Percentiles rank a stretch among this genome's conserved stretches.
phyloP scores from a whole-genome alignment of 2,329 filamentous ascomycete genomes.

The Xylaria digitata region DNA sequence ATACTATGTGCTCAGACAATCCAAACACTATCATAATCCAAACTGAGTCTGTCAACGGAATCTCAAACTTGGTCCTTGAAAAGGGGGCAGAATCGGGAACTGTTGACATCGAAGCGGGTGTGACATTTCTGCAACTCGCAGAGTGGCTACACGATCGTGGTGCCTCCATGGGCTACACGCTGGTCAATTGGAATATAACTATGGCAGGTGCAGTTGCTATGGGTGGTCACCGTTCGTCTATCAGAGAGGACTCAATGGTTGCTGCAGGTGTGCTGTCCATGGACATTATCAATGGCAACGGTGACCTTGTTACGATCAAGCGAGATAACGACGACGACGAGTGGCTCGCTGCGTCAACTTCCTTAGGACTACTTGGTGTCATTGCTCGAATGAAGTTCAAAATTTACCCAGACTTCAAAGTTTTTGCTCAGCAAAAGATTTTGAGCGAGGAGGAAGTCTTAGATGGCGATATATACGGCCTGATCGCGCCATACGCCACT shows the following conservation, averaged over 20 bases:
- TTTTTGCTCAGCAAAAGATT: conserved; percentile 62
- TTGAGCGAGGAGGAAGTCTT: conserved; percentile 61
- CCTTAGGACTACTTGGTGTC: conserved; percentile 60
- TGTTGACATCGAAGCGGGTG: conserved; percentile 63
- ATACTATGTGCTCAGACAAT: conserved; percentile 64
- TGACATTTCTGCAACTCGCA: conserved; percentile 63
- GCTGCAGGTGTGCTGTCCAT: conserved; percentile 60
- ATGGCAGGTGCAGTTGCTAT: conserved; percentile 63
- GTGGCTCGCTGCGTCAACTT: conserved; percentile 64
- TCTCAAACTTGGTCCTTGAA: conserved; percentile 58
- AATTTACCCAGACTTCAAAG: conserved; percentile 63
- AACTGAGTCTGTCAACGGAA: conserved; percentile 58
- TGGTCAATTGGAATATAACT: conserved; percentile 67
- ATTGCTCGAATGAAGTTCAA: conserved; percentile 62
- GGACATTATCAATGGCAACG: conserved; percentile 62
- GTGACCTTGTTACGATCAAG: conserved; percentile 56
- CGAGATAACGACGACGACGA: conserved; percentile 58
- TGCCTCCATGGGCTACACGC: conserved; percentile 61
- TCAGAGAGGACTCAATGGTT: conserved; percentile 62
- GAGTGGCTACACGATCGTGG: conserved; percentile 60
- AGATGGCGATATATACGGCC: conserved; percentile 60
- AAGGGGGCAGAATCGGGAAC: conserved; percentile 53
- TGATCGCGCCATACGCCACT: conserved; percentile 63
- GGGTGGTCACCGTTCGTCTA: conserved; percentile 62
- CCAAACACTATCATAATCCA: conserved; percentile 60